These are phyloP conservation scores for Viridothelium virens DNA, from an alignment of 495 filamentous ascomycete species.

Conservation along the genomic window DNA sequence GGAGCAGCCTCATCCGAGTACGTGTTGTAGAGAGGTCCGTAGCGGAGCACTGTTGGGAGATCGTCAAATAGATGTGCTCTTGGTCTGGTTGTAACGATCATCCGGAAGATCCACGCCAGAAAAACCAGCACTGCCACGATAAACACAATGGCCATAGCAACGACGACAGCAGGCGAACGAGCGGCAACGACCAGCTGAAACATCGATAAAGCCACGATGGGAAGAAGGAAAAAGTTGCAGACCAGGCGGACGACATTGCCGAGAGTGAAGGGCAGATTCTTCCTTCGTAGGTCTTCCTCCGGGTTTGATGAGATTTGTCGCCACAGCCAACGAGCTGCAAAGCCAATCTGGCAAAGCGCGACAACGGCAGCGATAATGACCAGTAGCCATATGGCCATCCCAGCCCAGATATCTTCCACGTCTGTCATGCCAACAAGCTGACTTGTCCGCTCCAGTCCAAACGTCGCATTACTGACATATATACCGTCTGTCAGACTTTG, in stretches of 20 bases:
- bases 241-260: slow-evolving; percentile 83
- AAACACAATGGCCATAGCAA: slow-evolving; percentile 65
- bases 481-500: slow-evolving; percentile 72
- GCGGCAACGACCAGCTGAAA: slow-evolving; percentile 81
- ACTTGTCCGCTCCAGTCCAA: slow-evolving; percentile 69
- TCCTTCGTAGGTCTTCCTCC: slow-evolving; percentile 78
- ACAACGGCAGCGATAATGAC: slow-evolving; percentile 61
- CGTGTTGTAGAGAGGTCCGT: slow-evolving; percentile 96
- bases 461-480: slow-evolving; percentile 62
- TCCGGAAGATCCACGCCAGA: slow-evolving; percentile 66
- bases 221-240: slow-evolving; percentile 85
- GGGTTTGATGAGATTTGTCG: slow-evolving; percentile 60
- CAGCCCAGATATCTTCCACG: slow-evolving; percentile 81
- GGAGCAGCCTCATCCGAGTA: slow-evolving; percentile 82
- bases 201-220: slow-evolving; percentile 73
- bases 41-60: slow-evolving; percentile 77
- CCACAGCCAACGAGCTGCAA: slow-evolving; percentile 64
- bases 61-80: slow-evolving; percentile 86
- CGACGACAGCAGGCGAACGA: slow-evolving; percentile 56
- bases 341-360: slow-evolving; percentile 69
- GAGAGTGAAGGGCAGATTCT: slow-evolving; percentile 86
- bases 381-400: slow-evolving; percentile 78
- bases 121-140: slow-evolving; percentile 64
- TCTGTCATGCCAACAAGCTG: slow-evolving; percentile 77
- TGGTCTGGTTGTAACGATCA: slow-evolving; percentile 73